phyloP scores from a whole-genome alignment of 106 monocot genomes.

The Chionographis japonica region DNA sequence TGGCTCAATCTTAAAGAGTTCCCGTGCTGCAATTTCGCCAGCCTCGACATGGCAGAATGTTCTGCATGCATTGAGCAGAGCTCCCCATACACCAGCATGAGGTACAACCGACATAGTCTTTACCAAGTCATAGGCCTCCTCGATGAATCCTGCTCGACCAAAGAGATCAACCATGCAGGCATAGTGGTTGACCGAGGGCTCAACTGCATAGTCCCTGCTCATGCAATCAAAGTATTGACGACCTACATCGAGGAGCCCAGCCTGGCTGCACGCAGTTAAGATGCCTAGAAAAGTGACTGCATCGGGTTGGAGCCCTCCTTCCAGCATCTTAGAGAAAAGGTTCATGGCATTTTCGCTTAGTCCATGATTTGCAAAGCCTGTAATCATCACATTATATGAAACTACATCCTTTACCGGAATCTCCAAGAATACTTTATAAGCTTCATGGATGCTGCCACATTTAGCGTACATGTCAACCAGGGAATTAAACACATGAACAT shows the following conservation, averaged over 20 bases:
- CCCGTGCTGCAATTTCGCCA: constrained; percentile 29
- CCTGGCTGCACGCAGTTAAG: constrained; percentile 41
- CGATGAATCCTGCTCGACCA: constrained; percentile 31
- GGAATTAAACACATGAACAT: constrained; percentile 33
- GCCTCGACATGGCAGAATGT: constrained; percentile 14
- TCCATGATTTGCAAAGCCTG: constrained; percentile 39
- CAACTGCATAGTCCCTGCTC: constrained; percentile 24
- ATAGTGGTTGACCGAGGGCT: constrained; percentile 38
- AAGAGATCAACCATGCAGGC: constrained; percentile 54
- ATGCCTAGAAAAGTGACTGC: constrained; percentile 37
- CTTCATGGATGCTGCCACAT: constrained; percentile 33
- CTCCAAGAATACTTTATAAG: constrained; percentile 23
- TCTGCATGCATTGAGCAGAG: constrained; percentile 44
- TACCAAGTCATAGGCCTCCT: constrained; percentile 30
- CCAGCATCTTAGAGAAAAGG: constrained; percentile 22
- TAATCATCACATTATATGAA: constrained; percentile 51
- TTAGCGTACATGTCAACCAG: constrained; percentile 55
- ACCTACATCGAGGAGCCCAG: constrained; percentile 25
- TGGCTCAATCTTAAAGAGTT: constrained; percentile 34
- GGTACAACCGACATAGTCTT: constrained; percentile 29
- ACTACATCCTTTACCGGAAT: constrained; percentile 36
- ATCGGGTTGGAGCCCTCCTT: constrained; percentile 30
- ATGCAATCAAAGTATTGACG: constrained; percentile 29
- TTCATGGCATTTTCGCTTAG: constrained; percentile 25
- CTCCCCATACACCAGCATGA: constrained; percentile 56